A percentile compares a stretch with the other conserved stretches of the same genome.
These are phyloP conservation scores for Esteya vermicola DNA, from an alignment of 2,329 filamentous ascomycete genomes.

Conservation along the genomic window DNA sequence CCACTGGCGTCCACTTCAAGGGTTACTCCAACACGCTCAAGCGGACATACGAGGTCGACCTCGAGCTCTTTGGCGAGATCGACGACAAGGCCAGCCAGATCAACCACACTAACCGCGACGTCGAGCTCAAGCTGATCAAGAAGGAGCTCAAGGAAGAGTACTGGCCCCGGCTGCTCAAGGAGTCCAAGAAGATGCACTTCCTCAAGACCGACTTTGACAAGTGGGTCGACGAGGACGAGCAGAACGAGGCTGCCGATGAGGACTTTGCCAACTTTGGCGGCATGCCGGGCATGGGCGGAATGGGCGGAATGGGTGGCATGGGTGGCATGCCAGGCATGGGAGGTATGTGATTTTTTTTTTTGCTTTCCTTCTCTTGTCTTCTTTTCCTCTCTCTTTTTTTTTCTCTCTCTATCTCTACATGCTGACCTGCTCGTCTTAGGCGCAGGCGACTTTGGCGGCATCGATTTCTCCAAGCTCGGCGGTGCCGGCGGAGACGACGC, in stretches of 20 bases:
- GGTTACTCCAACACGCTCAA: constrained; percentile 76
- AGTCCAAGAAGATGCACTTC: constrained; percentile 79
- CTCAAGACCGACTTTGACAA: constrained; percentile 96
- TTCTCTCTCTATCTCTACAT: background rate
- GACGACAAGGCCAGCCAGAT: constrained; percentile 72
- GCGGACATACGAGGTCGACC: constrained; percentile 69
- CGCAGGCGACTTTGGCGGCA: constrained; percentile 58
- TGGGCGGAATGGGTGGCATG: constrained; percentile 39
- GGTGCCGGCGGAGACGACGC: constrained; percentile 39
- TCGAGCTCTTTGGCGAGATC: constrained; percentile 86
- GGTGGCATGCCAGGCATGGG: constrained; percentile 32
- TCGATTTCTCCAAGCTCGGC: constrained; percentile 88
- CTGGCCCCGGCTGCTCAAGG: constrained; percentile 93
- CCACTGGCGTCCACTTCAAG: constrained; percentile 64
- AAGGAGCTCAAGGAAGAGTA: constrained; percentile 90
- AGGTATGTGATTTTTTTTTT: constrained; percentile 5
- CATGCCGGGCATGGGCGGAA: constrained; percentile 42
- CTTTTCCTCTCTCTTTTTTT: background rate
- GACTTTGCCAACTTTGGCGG: constrained; percentile 57
- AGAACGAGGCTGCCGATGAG: constrained; percentile 76
- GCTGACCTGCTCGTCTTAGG: background rate
- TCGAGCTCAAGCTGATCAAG: constrained; percentile 89
- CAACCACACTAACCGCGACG: constrained; percentile 75
- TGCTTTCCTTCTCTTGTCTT: background rate
- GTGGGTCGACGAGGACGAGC: constrained; percentile 98